Percentiles rank a stretch among this genome's conserved stretches.
These are phyloP conservation scores for Hypericum androsaemum DNA, from an alignment of 345 rosid species.

Conservation along the genomic window DNA sequence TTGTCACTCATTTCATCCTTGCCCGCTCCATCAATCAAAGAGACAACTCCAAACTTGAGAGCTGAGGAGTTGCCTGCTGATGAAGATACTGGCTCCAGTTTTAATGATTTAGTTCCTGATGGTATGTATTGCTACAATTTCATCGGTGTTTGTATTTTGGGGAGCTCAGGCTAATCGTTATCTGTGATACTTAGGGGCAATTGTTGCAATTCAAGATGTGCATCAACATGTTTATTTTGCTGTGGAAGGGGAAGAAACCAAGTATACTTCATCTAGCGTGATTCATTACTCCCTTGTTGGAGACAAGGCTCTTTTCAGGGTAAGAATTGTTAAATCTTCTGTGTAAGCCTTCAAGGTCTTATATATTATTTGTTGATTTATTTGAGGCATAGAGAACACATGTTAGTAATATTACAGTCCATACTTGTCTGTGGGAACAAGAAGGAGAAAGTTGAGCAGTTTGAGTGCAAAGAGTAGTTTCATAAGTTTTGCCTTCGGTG, in stretches of 20 bases:
- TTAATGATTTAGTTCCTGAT: conserved; percentile 56
- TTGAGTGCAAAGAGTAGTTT: too few species aligned
- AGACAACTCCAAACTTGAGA: conserved; percentile 22
- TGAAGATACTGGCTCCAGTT: conserved; percentile 31
- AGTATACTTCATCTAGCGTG: conserved; percentile 44
- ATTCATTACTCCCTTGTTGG: conserved; percentile 85
- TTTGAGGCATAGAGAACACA: too few species aligned
- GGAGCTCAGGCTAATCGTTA: conserved; percentile 13
- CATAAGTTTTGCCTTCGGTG: too few species aligned
- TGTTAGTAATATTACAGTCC: too few species aligned
- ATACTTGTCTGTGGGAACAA: too few species aligned
- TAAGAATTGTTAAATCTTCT: conserved; percentile 18
- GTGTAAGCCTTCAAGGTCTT: too few species aligned
- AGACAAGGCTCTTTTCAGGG: conserved; percentile 81
- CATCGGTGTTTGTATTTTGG: conserved; percentile 11
- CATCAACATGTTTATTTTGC: conserved; percentile 75
- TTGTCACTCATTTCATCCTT: conserved; percentile 51
- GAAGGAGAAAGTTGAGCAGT: too few species aligned
- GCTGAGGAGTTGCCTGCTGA: conserved; percentile 26
- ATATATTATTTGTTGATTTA: too few species aligned
- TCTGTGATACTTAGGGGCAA: conserved; percentile 45
- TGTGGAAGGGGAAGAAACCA: conserved; percentile 54
- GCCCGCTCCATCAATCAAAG: conserved; percentile 30
- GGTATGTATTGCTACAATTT: conserved; percentile 36
- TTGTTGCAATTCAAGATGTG: conserved; percentile 79